Conservation (phyloP, 352 stramenopile genomes). For the Phytophthora pseudosyringae region DNA sequence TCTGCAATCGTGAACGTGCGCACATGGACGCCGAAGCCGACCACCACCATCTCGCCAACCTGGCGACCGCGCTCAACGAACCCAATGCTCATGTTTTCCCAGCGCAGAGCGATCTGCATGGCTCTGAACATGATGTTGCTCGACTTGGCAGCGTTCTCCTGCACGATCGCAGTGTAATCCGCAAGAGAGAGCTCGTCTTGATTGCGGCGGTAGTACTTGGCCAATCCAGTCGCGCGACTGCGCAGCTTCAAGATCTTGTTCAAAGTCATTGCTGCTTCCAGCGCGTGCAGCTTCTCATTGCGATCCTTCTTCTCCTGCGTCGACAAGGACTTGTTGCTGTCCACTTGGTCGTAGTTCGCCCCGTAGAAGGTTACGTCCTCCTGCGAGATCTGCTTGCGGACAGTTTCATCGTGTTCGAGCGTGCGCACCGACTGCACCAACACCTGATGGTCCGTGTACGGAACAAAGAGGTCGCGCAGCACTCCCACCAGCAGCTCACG, state of each 20-base stretch:
- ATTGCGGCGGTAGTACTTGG: constrained; percentile 48
- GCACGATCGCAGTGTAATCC: constrained; percentile 46
- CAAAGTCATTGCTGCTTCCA: constrained; percentile 55
- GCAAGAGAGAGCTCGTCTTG: constrained; percentile 49
- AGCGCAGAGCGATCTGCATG: constrained; percentile 58
- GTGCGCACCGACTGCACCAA: constrained; percentile 59
- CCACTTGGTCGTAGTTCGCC: constrained; percentile 52
- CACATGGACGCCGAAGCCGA: constrained; percentile 60
- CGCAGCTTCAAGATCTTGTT: constrained; percentile 59
- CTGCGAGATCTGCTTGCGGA: constrained; percentile 41
- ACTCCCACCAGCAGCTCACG: constrained; percentile 54
- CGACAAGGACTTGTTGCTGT: constrained; percentile 51
- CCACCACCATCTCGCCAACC: constrained; percentile 56
- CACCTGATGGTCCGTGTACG: constrained; percentile 59
- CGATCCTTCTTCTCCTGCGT: constrained; percentile 48
- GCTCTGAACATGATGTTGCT: constrained; percentile 63
- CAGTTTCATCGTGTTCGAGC: constrained; percentile 49
- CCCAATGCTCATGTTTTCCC: constrained; percentile 60
- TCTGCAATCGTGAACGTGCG: constrained; percentile 47
- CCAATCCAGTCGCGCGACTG: constrained; percentile 43
- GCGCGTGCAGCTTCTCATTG: constrained; percentile 42
- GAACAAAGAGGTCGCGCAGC: constrained; percentile 61
- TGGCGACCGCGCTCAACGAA: constrained; percentile 54
- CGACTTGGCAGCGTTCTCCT: constrained; percentile 47
- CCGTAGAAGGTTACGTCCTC: constrained; percentile 66